Evolutionary conservation across 1,284 basidiomycete species (phyloP).

Genomic region (Apiotrichum veenhuisii): DNA sequence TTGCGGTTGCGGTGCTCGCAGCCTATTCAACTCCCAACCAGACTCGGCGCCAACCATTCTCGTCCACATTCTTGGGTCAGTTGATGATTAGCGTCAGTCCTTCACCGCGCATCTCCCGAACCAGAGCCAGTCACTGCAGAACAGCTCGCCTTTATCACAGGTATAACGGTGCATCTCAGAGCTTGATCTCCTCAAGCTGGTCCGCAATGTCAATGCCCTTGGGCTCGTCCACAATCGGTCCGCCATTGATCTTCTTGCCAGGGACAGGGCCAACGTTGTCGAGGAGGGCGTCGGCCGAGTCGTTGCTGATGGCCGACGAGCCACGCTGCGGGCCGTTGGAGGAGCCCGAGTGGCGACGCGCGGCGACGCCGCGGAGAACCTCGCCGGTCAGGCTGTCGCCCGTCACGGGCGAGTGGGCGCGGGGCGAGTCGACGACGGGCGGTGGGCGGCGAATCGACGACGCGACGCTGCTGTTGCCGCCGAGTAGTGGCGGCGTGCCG

Average conservation of each 20-base stretch:
- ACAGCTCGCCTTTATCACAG: background rate
- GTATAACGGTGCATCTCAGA: background rate
- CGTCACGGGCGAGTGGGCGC: slow-evolving; percentile 3
- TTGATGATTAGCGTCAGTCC: too few species aligned
- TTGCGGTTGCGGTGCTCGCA: too few species aligned
- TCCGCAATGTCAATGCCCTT: background rate
- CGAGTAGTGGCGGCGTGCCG: background rate
- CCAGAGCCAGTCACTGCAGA: background rate
- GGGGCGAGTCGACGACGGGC: slow-evolving; percentile 18
- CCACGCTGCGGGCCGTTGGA: slow-evolving; percentile 4
- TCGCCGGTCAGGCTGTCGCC: slow-evolving; percentile 5
- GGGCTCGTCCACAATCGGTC: background rate
- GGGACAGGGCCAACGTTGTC: too few species aligned
- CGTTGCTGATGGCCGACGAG: slow-evolving; percentile 21
- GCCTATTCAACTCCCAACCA: too few species aligned
- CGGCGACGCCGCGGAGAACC: slow-evolving; percentile 10
- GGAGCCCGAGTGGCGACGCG: slow-evolving; percentile 6
- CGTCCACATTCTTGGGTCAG: too few species aligned
- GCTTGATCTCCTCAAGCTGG: slow-evolving; percentile 13
- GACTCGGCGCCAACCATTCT: too few species aligned
- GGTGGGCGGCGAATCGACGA: slow-evolving; percentile 31
- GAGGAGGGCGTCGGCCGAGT: slow-evolving; percentile 29
- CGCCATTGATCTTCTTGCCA: background rate
- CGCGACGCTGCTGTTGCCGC: background rate
- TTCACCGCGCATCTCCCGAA: too few species aligned